These are phyloP conservation scores for Symbiodinium natans DNA, from an alignment of 73 alveolate genomes.

Conservation along the genomic window DNA sequence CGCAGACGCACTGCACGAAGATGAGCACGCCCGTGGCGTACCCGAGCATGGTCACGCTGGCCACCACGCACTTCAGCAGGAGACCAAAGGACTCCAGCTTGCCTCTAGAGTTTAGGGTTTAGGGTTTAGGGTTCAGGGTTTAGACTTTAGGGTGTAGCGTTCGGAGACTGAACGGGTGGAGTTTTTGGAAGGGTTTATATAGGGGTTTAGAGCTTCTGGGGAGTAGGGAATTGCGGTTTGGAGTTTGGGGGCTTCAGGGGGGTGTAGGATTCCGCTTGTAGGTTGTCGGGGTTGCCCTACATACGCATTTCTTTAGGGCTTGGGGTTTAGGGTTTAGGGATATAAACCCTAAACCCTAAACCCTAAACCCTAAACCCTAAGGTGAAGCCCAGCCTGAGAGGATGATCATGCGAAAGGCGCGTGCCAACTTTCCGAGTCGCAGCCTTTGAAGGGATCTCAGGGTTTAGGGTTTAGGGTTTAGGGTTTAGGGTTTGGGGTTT, in stretches of 20 bases:
- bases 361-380: background rate
- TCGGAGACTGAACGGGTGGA: no score
- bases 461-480: background rate
- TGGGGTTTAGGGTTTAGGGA: no score
- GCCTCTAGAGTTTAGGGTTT: background rate
- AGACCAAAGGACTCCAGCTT: constrained; percentile 32
- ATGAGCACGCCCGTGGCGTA: constrained; percentile 60
- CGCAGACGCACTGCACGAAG: constrained; percentile 63
- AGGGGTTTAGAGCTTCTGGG: no score
- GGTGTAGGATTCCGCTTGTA: no score
- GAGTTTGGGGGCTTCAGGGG: no score
- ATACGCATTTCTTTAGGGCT: no score
- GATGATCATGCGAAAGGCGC: constrained; percentile 89
- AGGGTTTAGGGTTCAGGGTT: no score
- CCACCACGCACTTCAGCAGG: constrained; percentile 77
- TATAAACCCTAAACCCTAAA: background rate
- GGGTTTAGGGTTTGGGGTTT: background rate
- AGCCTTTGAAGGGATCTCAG: background rate
- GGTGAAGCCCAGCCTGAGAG: constrained; percentile 24
- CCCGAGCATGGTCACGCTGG: constrained; percentile 77
- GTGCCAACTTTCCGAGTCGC: constrained; percentile 56
- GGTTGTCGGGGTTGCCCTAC: no score
- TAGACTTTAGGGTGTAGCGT: no score
- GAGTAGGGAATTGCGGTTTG: no score
- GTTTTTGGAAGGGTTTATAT: no score